Conservation (phyloP, 257 asterid species). For the Avicennia marina region DNA sequence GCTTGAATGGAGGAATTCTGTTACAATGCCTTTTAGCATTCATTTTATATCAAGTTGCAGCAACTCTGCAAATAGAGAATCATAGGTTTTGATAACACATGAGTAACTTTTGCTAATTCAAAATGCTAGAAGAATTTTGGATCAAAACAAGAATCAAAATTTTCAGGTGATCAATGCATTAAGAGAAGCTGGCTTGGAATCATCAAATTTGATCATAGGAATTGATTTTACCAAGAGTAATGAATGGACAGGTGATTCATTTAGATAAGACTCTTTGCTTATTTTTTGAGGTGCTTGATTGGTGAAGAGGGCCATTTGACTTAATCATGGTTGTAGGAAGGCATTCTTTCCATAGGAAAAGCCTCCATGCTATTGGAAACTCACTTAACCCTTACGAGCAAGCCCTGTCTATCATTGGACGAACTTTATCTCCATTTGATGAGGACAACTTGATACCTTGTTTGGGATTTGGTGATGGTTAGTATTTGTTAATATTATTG, state of each 20-base stretch:
- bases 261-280: background rate
- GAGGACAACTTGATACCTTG: slow-evolving; percentile 87
- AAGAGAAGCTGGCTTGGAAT: slow-evolving; percentile 81
- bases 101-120: background rate
- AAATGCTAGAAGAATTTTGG: background rate
- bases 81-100: background rate
- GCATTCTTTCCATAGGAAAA: slow-evolving; percentile 62
- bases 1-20: background rate
- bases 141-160: background rate
- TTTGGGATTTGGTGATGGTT: slow-evolving; percentile 92
- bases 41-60: too few relatives aligned
- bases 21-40: too few relatives aligned
- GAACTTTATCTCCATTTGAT: slow-evolving; percentile 77
- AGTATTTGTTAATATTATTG: slow-evolving; percentile 15
- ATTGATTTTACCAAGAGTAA: slow-evolving; percentile 90
- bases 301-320: slow-evolving; percentile 23
- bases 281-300: background rate
- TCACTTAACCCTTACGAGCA: slow-evolving; percentile 75
- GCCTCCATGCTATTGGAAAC: slow-evolving; percentile 68
- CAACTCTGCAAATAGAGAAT: too few relatives aligned
- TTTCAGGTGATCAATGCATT: slow-evolving; percentile 59
- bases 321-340: slow-evolving; percentile 41
- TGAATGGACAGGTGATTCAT: slow-evolving; percentile 76
- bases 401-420: slow-evolving; percentile 82
- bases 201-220: slow-evolving; percentile 83